phyloP scores from a whole-genome alignment of 75 land plant species.

The Cupressus sempervirens region DNA sequence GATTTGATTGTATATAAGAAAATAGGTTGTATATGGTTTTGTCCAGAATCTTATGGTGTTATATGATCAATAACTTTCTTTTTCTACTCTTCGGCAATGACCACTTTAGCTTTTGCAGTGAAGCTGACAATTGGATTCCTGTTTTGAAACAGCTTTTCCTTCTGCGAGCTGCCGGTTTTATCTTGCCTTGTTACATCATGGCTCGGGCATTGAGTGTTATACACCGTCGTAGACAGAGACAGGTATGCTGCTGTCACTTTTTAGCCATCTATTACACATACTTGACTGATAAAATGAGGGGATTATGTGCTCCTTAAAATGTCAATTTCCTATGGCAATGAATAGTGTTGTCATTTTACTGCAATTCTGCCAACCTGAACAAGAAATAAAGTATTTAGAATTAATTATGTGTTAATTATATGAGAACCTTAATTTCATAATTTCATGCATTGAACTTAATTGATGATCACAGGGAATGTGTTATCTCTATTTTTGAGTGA shows the following conservation, averaged over 20 bases:
- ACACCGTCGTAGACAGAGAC: constrained; percentile 38
- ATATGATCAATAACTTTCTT: neutral
- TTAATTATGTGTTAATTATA: neutral
- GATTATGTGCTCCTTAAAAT: neutral
- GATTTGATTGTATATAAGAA: neutral
- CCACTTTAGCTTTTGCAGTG: neutral
- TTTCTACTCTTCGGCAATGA: neutral
- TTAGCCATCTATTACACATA: neutral
- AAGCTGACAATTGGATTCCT: neutral
- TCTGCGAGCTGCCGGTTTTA: constrained; percentile 32
- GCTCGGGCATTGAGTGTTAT: constrained; percentile 34
- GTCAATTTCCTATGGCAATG: neutral
- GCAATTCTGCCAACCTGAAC: neutral
- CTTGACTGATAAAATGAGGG: neutral
- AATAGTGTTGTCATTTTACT: neutral
- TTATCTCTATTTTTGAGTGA: neutral
- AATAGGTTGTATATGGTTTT: neutral
- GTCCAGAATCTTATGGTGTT: neutral
- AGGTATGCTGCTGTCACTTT: constrained; percentile 14
- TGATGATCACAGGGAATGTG: neutral
- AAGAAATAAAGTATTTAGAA: neutral
- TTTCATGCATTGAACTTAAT: neutral
- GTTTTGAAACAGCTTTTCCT: neutral
- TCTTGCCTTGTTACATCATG: constrained; percentile 48
- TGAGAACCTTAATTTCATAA: neutral